Conservation (phyloP, 345 rosid genomes). For the Streptanthus diversifolius region DNA sequence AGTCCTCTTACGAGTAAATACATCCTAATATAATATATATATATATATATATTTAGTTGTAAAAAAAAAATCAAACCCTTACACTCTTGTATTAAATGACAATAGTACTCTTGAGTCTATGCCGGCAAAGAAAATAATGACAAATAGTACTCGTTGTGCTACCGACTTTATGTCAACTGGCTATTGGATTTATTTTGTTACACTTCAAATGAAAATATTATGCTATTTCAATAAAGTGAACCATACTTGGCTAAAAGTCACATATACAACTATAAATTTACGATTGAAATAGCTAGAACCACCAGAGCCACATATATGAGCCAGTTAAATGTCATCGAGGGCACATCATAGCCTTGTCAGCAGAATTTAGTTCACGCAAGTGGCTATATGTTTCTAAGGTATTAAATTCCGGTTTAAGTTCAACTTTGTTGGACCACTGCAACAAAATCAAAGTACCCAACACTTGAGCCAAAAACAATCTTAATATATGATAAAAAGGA, state of each 20-base stretch:
- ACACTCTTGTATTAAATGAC: background rate
- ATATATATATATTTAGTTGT: background rate
- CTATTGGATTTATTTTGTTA: background rate
- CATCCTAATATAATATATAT: background rate
- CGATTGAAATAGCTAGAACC: background rate
- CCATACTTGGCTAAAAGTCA: background rate
- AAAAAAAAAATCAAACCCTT: background rate
- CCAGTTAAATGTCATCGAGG: background rate
- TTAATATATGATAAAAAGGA: background rate
- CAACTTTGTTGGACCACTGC: constrained; percentile 6
- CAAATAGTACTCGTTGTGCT: background rate
- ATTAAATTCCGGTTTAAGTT: background rate
- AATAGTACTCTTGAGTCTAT: background rate
- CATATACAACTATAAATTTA: background rate
- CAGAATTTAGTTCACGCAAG: background rate
- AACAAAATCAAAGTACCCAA: background rate
- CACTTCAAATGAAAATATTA: background rate
- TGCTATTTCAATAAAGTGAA: background rate
- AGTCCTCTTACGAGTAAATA: background rate
- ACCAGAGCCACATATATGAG: background rate
- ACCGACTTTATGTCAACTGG: background rate
- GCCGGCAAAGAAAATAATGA: too few relatives aligned
- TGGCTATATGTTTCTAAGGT: background rate
- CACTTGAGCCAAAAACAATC: background rate
- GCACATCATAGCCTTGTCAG: background rate